phyloP scores from a whole-genome alignment of 805 yeast species.

The Candida peoriensis region DNA sequence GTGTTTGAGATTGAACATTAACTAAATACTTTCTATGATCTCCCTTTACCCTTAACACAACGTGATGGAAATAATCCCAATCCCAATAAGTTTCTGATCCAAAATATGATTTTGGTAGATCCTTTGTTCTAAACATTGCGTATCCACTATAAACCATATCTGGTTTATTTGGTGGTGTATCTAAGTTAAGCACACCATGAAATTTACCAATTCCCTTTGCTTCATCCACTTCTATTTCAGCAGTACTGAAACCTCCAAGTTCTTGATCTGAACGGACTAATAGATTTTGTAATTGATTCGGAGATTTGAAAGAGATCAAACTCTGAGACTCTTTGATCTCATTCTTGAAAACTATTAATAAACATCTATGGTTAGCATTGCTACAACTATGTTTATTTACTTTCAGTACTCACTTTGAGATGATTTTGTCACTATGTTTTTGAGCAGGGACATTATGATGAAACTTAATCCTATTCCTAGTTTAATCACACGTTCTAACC shows the following conservation, averaged over 20 bases:
- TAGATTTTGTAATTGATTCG: conserved; percentile 43
- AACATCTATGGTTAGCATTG: background rate
- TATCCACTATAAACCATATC: conserved; percentile 61
- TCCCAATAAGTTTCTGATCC: conserved; percentile 56
- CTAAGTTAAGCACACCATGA: conserved; percentile 64
- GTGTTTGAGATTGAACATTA: conserved; percentile 77
- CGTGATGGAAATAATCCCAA: conserved; percentile 56
- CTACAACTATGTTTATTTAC: background rate
- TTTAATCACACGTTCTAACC: no score
- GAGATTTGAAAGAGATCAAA: conserved; percentile 54
- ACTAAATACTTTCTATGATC: conserved; percentile 71
- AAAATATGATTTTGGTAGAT: conserved; percentile 44
- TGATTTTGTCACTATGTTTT: background rate
- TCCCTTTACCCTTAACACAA: conserved; percentile 68
- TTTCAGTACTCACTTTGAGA: background rate
- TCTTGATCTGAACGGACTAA: conserved; percentile 68
- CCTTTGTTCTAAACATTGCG: conserved; percentile 81
- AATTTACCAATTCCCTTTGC: conserved; percentile 49
- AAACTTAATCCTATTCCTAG: no score
- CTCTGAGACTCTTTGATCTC: conserved; percentile 28
- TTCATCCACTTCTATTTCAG: conserved; percentile 38
- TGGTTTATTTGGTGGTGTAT: conserved; percentile 61
- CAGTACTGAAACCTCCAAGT: conserved; percentile 76
- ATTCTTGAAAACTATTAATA: conserved; percentile 4
- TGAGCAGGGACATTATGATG: no score